Conservation (phyloP, 192 early-diverging fungal genomes). For the Diversispora epigaea region DNA sequence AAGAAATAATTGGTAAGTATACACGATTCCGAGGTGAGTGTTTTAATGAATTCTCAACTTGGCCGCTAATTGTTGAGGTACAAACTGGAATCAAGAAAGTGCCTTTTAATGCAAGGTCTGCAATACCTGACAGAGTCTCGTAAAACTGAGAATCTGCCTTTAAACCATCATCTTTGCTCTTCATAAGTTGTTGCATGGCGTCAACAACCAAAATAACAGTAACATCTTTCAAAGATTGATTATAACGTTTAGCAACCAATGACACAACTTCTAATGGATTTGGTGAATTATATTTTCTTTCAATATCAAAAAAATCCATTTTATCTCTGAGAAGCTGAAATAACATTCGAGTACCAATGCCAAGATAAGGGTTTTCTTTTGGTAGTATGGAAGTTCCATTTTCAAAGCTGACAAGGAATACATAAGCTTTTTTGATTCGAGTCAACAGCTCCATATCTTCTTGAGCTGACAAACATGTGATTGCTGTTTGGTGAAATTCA, state of each 20-base stretch:
- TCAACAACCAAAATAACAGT: slow-evolving; percentile 28
- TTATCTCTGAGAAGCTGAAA: slow-evolving; percentile 27
- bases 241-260: slow-evolving; percentile 30
- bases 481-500: slow-evolving; percentile 26
- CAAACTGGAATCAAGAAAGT: slow-evolving; percentile 8
- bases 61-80: slow-evolving; percentile 18
- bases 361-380: background rate
- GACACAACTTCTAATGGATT: slow-evolving; percentile 9
- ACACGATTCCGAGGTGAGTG: slow-evolving; percentile 23
- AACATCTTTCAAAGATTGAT: slow-evolving; percentile 7
- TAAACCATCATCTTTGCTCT: slow-evolving; percentile 11
- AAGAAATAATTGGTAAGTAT: slow-evolving; percentile 30
- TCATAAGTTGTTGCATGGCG: slow-evolving; percentile 23
- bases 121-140: slow-evolving; percentile 6
- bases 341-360: slow-evolving; percentile 28
- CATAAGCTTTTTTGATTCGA: slow-evolving; percentile 6
- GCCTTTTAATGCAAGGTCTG: background rate
- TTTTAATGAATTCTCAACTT: slow-evolving; percentile 20
- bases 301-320: background rate
- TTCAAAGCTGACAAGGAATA: slow-evolving; percentile 28
- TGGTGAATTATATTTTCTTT: background rate
- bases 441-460: slow-evolving; percentile 27
- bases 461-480: slow-evolving; percentile 1
- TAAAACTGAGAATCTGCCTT: slow-evolving; percentile 28
- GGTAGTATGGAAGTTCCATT: slow-evolving; percentile 12